Conservation (phyloP, 352 stramenopile species). For the Phytophthora quininea region DNA sequence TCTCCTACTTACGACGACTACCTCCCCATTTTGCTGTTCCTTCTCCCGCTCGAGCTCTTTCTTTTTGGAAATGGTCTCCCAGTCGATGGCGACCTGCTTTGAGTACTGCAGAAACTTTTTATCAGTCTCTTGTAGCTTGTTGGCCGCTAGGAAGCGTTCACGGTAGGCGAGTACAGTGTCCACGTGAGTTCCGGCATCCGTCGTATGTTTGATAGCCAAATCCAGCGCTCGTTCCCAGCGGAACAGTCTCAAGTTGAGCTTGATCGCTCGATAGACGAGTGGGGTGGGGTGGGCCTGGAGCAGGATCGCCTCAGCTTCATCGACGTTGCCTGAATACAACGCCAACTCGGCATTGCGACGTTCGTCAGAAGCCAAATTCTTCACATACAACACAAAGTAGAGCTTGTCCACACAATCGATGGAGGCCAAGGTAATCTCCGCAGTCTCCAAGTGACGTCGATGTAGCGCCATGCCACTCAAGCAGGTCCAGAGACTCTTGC, state of each 20-base stretch:
- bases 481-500: slow-evolving; percentile 89
- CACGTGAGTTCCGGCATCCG: slow-evolving; percentile 81
- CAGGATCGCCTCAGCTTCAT: slow-evolving; percentile 93
- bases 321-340: slow-evolving; percentile 82
- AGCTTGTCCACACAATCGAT: slow-evolving; percentile 94
- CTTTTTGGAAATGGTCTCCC: slow-evolving; percentile 90
- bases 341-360: slow-evolving; percentile 89
- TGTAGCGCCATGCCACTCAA: slow-evolving; percentile 91
- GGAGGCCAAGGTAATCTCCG: slow-evolving; percentile 91
- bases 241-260: slow-evolving; percentile 92
- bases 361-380: slow-evolving; percentile 83
- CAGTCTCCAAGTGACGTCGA: slow-evolving; percentile 88
- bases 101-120: slow-evolving; percentile 89
- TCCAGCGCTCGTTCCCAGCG: slow-evolving; percentile 90
- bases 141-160: slow-evolving; percentile 84
- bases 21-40: slow-evolving; percentile 54
- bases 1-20: slow-evolving; percentile 60
- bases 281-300: slow-evolving; percentile 88
- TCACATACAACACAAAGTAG: slow-evolving; percentile 92
- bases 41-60: slow-evolving; percentile 89
- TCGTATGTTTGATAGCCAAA: slow-evolving; percentile 90
- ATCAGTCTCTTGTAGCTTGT: slow-evolving; percentile 89
- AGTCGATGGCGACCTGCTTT: slow-evolving; percentile 88
- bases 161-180: slow-evolving; percentile 92
- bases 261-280: slow-evolving; percentile 93